Evolutionary conservation across 2,329 filamentous ascomycete genomes (phyloP), one percentile per base, ranked within the genome.

Genomic region (Fusarium domesticum): DNA sequence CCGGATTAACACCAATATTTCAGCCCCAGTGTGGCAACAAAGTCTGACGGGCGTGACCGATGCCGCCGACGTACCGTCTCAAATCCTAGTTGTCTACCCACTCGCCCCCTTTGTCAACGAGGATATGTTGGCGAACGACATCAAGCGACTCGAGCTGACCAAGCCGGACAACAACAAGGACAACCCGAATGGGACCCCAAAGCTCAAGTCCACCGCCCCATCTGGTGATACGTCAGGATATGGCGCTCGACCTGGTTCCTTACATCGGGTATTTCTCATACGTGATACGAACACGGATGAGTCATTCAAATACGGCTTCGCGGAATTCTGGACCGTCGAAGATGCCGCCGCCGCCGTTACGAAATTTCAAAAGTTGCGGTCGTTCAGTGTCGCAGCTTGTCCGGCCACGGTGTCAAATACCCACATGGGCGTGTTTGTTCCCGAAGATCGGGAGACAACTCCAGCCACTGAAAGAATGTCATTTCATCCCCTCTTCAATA

Each of bases 371-470:
- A 84, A 83, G 25, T 81, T 84, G 19, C 80, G 87, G 10, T 85
- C 83, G 38, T 92, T 92, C 58, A 89, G 84, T 2, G 88, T 93
- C 49, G 84, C 83, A 1, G 88, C 84, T 3, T 84, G 82, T 53
- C 79, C 83, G 1, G 85, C 89, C 14, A 75, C 79, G 10, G 75
- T 89, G 18, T 85, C 80, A 34, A 89, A 86, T 54, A 90, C 91
- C 31, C 88, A 93, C 53, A 81, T 87, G n/a, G 88, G 88, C 5
- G 87, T 93, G 3, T 93, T 95, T 59, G 80, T 91, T 11, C 87
- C 86, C 1, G 84, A 87, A 34, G 74, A 85, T 37, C 78, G 83
- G 39, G 74, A 76, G 6, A 45, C 71, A 2, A 73, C 74, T 5
- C 71, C 77, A 0, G 76, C 77, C 15, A 78, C 74, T n/a, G 75